Evolutionary conservation across 1,284 basidiomycete species (phyloP), one percentile per base, ranked within the genome.

Genomic region (Filobasidium uniguttulatum): DNA sequence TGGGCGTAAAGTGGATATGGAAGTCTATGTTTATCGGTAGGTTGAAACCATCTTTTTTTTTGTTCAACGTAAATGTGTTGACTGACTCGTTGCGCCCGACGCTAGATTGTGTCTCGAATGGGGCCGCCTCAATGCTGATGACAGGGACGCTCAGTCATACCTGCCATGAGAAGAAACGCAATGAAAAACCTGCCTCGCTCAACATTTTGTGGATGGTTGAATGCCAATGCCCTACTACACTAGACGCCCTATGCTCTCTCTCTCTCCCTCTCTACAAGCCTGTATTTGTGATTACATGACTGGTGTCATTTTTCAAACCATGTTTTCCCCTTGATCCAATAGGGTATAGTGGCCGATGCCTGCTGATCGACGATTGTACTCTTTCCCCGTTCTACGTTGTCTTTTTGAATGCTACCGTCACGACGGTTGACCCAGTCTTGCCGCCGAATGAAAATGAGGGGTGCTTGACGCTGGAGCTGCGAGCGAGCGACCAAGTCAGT

Each of bases 101-200:
- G 23, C 85, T 30, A 74, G 87, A 52, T 71, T 96, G 15, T 83
- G 85, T 60, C 70, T 96, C 44, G 90, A 96, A 63, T 96, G 86
- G 74, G 89, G 82, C 9, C 71, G 87, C 34, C 71, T 94, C 30
- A 82, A 78, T 72, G 76, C 82, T 15, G 85, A 91, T 61, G 83
- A 90, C 68, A 75, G 87, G 44, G 83, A 84, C 43, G 71, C 76
- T 19, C 81, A 80, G 81, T 59, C 59, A 4, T 70, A 65, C 57
- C 57, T 59, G 50, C 59, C 40, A 28, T 57, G 30, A 45, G 28
- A 15, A 9, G 5, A 19, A n/a, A 31, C 10, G n/a, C 20, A 22
- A 20, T 34, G 28, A 19, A 25, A 41, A 5, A 6, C 38, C 15
- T 37, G 35, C 8, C 8, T 17, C 35, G n/a, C n/a, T n/a, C n/a